Evolutionary conservation across 2,329 filamentous ascomycete species (phyloP), one percentile per base, ranked within the genome.

Genomic region (Cyanodermella asteris): DNA sequence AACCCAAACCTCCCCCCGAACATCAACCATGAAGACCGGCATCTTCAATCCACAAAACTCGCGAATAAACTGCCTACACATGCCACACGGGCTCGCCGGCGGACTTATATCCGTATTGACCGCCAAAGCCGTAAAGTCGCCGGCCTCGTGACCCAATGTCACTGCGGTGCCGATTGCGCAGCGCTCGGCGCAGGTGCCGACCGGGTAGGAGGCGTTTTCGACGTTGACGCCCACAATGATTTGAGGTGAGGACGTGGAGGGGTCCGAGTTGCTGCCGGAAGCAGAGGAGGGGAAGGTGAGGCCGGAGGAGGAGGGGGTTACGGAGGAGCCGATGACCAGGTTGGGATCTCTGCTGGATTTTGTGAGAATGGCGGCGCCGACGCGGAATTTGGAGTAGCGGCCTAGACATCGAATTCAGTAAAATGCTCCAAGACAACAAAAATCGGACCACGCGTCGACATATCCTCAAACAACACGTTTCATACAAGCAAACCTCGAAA

Each of bases 131-230:
- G 67, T 71, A 51, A 90, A 78, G 19, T 53, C 42, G 18, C 43
- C 51, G 50, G n/a, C 48, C 56, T 13, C 47, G 49, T 15, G 50
- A 48, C 49, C 51, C 33, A 34, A 19, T 19, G 18, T 10, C 28
- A 93, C 64, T 13, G 84, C 84, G 19, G 70, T 80, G 6, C 67
- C 75, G 36, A 94, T 60, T 2, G 78, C 81, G n/a, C 84, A 77
- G 30, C 84, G 61, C 60, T 97, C 87, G 9, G 87, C 87, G 48
- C 87, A 94, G 3, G 77, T 90, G n/a, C 80, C 80, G 5, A 93
- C 82, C 0, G 87, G 84, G 45, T 91, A 94, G 15, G 74, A 59
- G 2, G 80, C 82, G 45, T 94, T 93, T 53, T 97, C 87, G 32
- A 94, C 69, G 44, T 91, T 91, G 33, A 77, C 81, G 27, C 87